These are phyloP conservation scores for Colletotrichum somersetense DNA, from an alignment of 2,329 filamentous ascomycete species.

Conservation along the genomic window DNA sequence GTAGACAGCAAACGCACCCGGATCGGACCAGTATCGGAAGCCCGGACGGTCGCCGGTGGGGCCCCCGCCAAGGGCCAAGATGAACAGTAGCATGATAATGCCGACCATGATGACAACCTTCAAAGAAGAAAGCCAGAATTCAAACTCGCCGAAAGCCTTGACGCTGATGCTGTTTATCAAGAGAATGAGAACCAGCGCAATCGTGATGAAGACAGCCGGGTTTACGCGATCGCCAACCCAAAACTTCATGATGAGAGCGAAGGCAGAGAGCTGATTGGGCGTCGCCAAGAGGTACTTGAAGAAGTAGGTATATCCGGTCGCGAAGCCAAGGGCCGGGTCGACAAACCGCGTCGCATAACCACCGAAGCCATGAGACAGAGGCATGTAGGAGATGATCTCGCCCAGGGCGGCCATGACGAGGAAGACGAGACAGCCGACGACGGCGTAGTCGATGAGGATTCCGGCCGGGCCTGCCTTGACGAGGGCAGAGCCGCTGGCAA, in stretches of 20 bases:
- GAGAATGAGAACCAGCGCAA: slow-evolving; percentile 39
- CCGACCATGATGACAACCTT: slow-evolving; percentile 60
- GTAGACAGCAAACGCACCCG: slow-evolving; percentile 57
- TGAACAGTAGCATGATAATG: slow-evolving; percentile 54
- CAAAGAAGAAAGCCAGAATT: slow-evolving; percentile 61
- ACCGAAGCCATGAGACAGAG: slow-evolving; percentile 63
- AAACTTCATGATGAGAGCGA: slow-evolving; percentile 47
- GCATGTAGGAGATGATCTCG: slow-evolving; percentile 51
- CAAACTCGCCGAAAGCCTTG: slow-evolving; percentile 44
- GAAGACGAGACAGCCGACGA: slow-evolving; percentile 64
- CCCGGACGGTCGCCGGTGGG: slow-evolving; percentile 54
- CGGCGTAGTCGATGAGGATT: slow-evolving; percentile 54
- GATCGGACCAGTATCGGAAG: slow-evolving; percentile 59
- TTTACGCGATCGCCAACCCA: slow-evolving; percentile 30
- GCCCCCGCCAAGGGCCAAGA: slow-evolving; percentile 56
- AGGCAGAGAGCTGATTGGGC: slow-evolving; percentile 55
- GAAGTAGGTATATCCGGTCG: slow-evolving; percentile 36
- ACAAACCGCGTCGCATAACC: slow-evolving; percentile 74
- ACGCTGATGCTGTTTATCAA: slow-evolving; percentile 65
- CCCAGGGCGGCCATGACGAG: slow-evolving; percentile 64
- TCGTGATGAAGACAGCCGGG: slow-evolving; percentile 38
- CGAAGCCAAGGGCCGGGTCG: slow-evolving; percentile 53
- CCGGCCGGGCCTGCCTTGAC: slow-evolving; percentile 59
- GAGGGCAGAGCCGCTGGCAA: slow-evolving; percentile 56
- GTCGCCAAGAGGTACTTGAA: slow-evolving; percentile 44